These are phyloP conservation scores for Paraphaeosphaeria sporulosa DNA, from an alignment of 2,329 filamentous ascomycete genomes.

Conservation along the genomic window DNA sequence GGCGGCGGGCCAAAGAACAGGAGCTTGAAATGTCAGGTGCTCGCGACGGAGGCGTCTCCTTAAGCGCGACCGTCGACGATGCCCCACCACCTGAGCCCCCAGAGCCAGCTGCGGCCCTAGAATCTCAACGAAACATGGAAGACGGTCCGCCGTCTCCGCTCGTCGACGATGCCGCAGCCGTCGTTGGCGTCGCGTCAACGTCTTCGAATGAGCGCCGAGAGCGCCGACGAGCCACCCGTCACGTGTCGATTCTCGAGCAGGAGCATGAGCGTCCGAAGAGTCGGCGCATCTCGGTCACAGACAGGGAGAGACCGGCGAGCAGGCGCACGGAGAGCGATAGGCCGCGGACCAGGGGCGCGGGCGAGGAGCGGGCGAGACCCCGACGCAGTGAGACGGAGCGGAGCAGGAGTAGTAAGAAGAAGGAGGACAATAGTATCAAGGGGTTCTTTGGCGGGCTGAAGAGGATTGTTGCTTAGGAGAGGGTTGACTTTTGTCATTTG, in stretches of 20 bases:
- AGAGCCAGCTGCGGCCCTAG: conserved; percentile 22
- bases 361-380: conserved; percentile 32
- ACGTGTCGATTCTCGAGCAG: conserved; percentile 35
- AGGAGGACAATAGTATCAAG: conserved; percentile 39
- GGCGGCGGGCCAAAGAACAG: conserved; percentile 29
- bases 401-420: conserved; percentile 37
- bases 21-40: conserved; percentile 40
- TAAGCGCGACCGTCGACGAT: conserved; percentile 26
- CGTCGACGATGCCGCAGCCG: conserved; percentile 37
- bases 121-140: conserved; percentile 15
- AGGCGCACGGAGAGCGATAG: conserved; percentile 40
- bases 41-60: conserved; percentile 34
- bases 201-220: conserved; percentile 40
- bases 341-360: conserved; percentile 29
- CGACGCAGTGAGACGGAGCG: conserved; percentile 37
- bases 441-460: conserved; percentile 42
- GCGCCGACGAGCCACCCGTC: conserved; percentile 28
- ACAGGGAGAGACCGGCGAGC: conserved; percentile 40
- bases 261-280: conserved; percentile 39
- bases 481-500: background rate
- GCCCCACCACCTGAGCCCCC: conserved; percentile 29
- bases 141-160: conserved; percentile 24
- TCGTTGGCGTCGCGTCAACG: conserved; percentile 34
- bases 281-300: conserved; percentile 40
- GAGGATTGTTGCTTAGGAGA: conserved; percentile 34